phyloP scores from a whole-genome alignment of 768 basidiomycete species.

The Phaffia tasmanica region DNA sequence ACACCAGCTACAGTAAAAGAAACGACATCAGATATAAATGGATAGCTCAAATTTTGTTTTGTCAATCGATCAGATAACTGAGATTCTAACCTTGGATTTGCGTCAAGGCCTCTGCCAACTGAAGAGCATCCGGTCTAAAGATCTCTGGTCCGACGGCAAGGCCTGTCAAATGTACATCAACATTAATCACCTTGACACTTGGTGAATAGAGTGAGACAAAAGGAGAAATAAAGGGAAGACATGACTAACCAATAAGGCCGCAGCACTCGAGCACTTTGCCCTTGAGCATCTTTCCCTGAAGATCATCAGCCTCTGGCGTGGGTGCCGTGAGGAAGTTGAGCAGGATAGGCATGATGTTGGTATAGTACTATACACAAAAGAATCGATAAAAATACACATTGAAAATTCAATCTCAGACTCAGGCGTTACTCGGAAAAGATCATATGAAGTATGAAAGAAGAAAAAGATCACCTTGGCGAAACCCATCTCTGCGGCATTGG shows the following conservation, averaged over 20 bases:
- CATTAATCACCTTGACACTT: not conserved
- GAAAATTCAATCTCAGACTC: slow-evolving; percentile 13
- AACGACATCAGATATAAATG: not conserved
- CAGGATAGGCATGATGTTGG: slow-evolving; percentile 67
- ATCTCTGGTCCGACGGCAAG: slow-evolving; percentile 69
- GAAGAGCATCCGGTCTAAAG: slow-evolving; percentile 62
- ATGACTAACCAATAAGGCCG: slow-evolving; percentile 58
- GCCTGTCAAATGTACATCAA: slow-evolving; percentile 41
- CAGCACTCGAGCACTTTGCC: slow-evolving; percentile 84
- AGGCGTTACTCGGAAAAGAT: not conserved
- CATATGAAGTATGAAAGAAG: not conserved
- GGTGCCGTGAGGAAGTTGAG: slow-evolving; percentile 64
- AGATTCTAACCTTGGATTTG: slow-evolving; percentile 57
- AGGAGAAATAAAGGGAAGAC: slow-evolving; percentile 19
- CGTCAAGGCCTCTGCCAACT: slow-evolving; percentile 61
- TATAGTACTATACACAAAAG: slow-evolving; percentile 49
- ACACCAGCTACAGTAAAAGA: slow-evolving; percentile 47
- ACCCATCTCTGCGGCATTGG: slow-evolving; percentile 66
- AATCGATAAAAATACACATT: slow-evolving; percentile 19
- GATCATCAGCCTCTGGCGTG: slow-evolving; percentile 12
- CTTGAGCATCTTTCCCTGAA: slow-evolving; percentile 39
- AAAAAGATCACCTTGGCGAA: slow-evolving; percentile 53
- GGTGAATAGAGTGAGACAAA: not conserved
- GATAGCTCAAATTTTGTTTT: not conserved
- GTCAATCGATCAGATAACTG: not conserved